A percentile compares a stretch with the other conserved stretches of the same genome.
These are phyloP conservation scores for Claviceps arundinis DNA, from an alignment of 2,329 filamentous ascomycete species.

Conservation along the genomic window DNA sequence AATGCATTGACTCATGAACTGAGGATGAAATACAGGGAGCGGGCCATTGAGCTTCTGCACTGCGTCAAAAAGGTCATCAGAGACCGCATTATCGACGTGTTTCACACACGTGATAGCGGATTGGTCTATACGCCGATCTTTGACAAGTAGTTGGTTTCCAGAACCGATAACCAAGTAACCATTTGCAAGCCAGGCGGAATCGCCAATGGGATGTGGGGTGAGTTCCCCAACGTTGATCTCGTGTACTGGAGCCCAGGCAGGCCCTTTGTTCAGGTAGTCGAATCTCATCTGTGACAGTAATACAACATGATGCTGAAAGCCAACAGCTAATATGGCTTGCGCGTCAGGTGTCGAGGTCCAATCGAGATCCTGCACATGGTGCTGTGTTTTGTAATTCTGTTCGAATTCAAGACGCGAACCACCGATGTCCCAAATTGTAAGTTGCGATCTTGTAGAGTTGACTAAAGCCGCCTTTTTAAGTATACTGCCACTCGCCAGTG, in stretches of 20 bases:
- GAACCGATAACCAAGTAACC: constrained; percentile 79
- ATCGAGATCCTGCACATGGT: constrained; percentile 74
- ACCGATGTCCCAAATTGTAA: constrained; percentile 86
- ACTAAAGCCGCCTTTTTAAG: constrained; percentile 79
- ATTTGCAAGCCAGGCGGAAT: constrained; percentile 80
- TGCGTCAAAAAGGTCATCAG: constrained; percentile 64
- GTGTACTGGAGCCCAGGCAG: constrained; percentile 77
- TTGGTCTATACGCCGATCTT: constrained; percentile 62
- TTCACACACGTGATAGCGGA: constrained; percentile 41
- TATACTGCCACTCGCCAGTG: constrained; percentile 72
- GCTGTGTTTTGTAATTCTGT: constrained; percentile 57
- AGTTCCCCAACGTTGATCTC: constrained; percentile 71
- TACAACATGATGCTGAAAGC: constrained; percentile 74
- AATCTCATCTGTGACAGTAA: constrained; percentile 80
- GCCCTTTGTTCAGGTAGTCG: constrained; percentile 76
- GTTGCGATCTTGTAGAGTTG: constrained; percentile 54
- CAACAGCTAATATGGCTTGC: constrained; percentile 83
- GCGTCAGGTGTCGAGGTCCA: constrained; percentile 88
- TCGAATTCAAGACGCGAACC: constrained; percentile 72
- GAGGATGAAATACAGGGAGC: constrained; percentile 81
- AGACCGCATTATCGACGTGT: constrained; percentile 34
- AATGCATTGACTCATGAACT: constrained; percentile 78
- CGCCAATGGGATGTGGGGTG: constrained; percentile 81
- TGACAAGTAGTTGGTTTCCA: constrained; percentile 82
- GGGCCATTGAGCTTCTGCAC: constrained; percentile 78